These are phyloP conservation scores for Flaveria trinervia DNA, from an alignment of 129 eudicot species.

Conservation along the genomic window DNA sequence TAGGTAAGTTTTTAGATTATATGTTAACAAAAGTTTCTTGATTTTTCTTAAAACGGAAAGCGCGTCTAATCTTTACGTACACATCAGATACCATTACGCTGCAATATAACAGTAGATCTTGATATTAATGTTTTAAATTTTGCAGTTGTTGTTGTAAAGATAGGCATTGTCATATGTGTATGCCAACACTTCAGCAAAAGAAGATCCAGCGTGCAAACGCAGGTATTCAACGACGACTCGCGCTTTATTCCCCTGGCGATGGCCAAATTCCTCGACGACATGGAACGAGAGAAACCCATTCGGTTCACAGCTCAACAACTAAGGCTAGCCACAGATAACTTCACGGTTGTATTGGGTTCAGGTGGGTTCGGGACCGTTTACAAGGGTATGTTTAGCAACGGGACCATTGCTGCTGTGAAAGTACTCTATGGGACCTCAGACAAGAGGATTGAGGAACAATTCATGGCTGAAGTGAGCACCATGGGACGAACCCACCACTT, in stretches of 20 bases:
- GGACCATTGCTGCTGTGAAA: constrained; percentile 28
- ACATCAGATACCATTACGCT: no score
- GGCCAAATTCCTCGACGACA: constrained; percentile 29
- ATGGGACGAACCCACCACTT: constrained; percentile 45
- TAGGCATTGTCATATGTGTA: constrained; percentile 16
- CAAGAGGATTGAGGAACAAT: constrained; percentile 35
- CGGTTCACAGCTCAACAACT: constrained; percentile 39
- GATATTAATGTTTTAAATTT: not conserved
- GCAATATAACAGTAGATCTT: no score
- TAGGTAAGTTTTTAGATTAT: constrained; percentile 13
- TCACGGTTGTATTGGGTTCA: constrained; percentile 25
- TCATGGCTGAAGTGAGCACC: constrained; percentile 44
- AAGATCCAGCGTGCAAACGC: constrained; percentile 16
- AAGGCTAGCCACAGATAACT: constrained; percentile 25
- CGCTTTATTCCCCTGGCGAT: constrained; percentile 26
- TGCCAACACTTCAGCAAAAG: constrained; percentile 8
- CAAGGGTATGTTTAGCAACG: constrained; percentile 28
- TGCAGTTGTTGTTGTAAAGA: constrained; percentile 26
- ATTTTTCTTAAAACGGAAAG: no score
- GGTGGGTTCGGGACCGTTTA: constrained; percentile 43
- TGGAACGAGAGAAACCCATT: constrained; percentile 37
- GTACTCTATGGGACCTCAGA: constrained; percentile 26
- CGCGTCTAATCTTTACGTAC: no score
- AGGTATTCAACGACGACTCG: not conserved
- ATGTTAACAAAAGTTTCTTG: not conserved